Evolutionary conservation across 352 stramenopile species (phyloP).

Genomic region (Phytophthora macrochlamydospora): DNA sequence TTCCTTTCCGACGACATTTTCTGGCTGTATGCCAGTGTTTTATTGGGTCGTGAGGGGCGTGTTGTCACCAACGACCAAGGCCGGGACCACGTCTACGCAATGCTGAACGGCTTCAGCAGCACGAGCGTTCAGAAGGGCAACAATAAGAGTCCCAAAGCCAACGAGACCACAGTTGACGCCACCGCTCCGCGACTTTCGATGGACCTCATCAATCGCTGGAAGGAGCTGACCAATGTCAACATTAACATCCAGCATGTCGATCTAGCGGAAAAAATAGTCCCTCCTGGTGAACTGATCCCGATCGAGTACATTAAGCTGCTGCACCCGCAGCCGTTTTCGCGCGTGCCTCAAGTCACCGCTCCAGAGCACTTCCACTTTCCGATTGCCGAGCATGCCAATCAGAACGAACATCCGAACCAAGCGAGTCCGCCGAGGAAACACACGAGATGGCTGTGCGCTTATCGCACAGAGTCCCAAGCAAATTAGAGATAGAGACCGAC

Average conservation of each 20-base stretch:
- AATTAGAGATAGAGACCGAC: not conserved
- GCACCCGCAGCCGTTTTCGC: slow-evolving; percentile 72
- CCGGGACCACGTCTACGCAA: slow-evolving; percentile 92
- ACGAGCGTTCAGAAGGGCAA: slow-evolving; percentile 25
- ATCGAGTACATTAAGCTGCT: slow-evolving; percentile 60
- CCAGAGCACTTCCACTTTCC: slow-evolving; percentile 62
- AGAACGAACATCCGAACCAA: slow-evolving; percentile 31
- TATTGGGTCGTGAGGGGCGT: slow-evolving; percentile 62
- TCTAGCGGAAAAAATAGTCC: slow-evolving; percentile 11
- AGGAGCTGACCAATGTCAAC: slow-evolving; percentile 70
- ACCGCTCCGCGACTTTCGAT: slow-evolving; percentile 48
- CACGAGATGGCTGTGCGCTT: slow-evolving; percentile 51
- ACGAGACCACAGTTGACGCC: slow-evolving; percentile 5
- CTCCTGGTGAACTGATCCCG: slow-evolving; percentile 35
- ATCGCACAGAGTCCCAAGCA: slow-evolving; percentile 21
- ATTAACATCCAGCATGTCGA: slow-evolving; percentile 78
- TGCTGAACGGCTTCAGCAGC: slow-evolving; percentile 51
- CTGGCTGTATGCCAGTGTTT: slow-evolving; percentile 96
- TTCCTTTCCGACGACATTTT: slow-evolving; percentile 96
- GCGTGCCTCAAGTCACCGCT: slow-evolving; percentile 61
- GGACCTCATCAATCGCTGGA: slow-evolving; percentile 78
- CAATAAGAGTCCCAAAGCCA: slow-evolving; percentile 11
- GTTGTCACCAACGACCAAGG: slow-evolving; percentile 98
- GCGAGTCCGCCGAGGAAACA: slow-evolving; percentile 21
- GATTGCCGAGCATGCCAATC: slow-evolving; percentile 36